Conservation (phyloP, 2,329 filamentous ascomycete genomes). For the Didymella sp. region DNA sequence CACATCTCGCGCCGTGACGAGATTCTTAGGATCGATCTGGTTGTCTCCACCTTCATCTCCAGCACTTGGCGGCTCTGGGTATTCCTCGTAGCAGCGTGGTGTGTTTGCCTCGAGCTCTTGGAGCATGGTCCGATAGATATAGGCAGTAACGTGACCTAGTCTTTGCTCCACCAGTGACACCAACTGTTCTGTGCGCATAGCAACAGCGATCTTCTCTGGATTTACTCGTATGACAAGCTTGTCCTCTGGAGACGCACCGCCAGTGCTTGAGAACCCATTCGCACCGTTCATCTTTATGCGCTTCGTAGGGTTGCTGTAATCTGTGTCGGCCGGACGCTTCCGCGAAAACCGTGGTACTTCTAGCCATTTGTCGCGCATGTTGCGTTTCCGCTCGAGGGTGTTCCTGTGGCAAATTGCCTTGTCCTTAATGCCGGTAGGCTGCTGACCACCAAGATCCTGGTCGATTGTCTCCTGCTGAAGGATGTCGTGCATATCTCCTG, state of each 20-base stretch:
- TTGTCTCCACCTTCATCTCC: slow-evolving; percentile 44
- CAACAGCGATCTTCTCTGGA: slow-evolving; percentile 82
- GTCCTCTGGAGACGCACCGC: slow-evolving; percentile 57
- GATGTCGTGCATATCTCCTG: slow-evolving; percentile 63
- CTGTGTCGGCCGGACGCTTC: slow-evolving; percentile 29
- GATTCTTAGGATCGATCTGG: slow-evolving; percentile 39
- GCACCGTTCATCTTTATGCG: slow-evolving; percentile 40
- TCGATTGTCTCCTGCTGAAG: slow-evolving; percentile 69
- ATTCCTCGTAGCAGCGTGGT: slow-evolving; percentile 69
- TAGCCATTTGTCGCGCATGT: slow-evolving; percentile 53
- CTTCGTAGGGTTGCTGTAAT: slow-evolving; percentile 38
- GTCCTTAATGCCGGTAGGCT: slow-evolving; percentile 69
- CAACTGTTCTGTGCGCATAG: slow-evolving; percentile 79
- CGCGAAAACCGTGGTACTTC: slow-evolving; percentile 34
- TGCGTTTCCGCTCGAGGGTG: slow-evolving; percentile 64
- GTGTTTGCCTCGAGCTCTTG: slow-evolving; percentile 72
- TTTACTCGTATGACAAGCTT: slow-evolving; percentile 80
- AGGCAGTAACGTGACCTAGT: slow-evolving; percentile 75
- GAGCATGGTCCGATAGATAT: slow-evolving; percentile 79
- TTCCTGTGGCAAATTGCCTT: slow-evolving; percentile 67
- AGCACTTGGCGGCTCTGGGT: slow-evolving; percentile 34
- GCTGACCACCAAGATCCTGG: slow-evolving; percentile 58
- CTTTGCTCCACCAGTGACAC: slow-evolving; percentile 73
- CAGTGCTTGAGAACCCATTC: slow-evolving; percentile 21
- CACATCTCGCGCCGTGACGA: slow-evolving; percentile 52